Conservation (phyloP, 768 basidiomycete genomes). For the Pleurotus pulmonarius region DNA sequence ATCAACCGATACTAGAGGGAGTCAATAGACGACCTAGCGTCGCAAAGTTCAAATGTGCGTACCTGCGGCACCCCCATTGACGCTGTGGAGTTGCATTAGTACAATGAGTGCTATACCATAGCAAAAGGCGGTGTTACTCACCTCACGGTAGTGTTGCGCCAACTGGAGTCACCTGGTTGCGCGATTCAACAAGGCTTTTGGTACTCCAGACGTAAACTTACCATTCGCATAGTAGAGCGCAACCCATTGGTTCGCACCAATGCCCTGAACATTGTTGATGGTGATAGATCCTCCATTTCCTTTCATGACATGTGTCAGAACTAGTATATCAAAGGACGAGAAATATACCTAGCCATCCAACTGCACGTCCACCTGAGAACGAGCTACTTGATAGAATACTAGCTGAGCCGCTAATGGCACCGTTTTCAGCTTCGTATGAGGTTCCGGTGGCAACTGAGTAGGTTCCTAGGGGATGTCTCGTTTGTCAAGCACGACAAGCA, state of each 20-base stretch:
- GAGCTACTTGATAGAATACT: slow-evolving; percentile 36
- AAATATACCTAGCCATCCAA: slow-evolving; percentile 52
- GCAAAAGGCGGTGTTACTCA: slow-evolving; percentile 15
- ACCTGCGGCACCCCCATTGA: slow-evolving; percentile 47
- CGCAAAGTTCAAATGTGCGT: background rate
- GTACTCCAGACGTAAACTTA: slow-evolving; percentile 8
- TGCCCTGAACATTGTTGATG: slow-evolving; percentile 52
- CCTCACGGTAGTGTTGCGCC: slow-evolving; percentile 61
- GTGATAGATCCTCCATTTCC: slow-evolving; percentile 58
- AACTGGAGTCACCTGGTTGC: slow-evolving; percentile 43
- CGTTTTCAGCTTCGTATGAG: slow-evolving; percentile 53
- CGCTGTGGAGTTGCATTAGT: slow-evolving; percentile 26
- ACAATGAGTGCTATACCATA: background rate
- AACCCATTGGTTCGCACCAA: slow-evolving; percentile 55
- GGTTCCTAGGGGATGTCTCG: slow-evolving; percentile 28
- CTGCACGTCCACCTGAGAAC: slow-evolving; percentile 50
- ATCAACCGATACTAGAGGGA: slow-evolving; percentile 37
- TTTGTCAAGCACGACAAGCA: background rate
- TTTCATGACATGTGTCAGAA: slow-evolving; percentile 12
- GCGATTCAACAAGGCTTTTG: background rate
- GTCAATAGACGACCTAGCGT: background rate
- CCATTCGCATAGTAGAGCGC: slow-evolving; percentile 59
- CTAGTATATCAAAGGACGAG: background rate
- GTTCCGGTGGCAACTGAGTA: slow-evolving; percentile 48
- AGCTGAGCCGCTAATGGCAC: slow-evolving; percentile 44